Conservation (phyloP, 805 yeast species). For the Monosporozyma aerobia region DNA sequence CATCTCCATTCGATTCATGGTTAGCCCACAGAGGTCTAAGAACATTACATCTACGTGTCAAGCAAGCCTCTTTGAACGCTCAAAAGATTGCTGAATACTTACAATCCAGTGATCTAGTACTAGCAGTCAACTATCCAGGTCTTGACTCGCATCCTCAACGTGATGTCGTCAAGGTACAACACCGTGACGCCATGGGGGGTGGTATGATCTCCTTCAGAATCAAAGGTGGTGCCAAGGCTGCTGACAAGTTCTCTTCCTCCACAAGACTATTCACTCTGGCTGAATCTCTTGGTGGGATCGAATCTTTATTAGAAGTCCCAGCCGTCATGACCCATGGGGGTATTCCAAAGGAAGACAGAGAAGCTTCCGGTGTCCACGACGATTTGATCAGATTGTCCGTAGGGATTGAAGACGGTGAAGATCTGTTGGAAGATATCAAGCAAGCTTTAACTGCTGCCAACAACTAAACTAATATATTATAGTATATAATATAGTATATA, state of each 20-base stretch:
- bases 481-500: no score
- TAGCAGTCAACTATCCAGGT: conserved; percentile 78
- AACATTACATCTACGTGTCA: conserved; percentile 73
- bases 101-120: conserved; percentile 39
- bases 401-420: conserved; percentile 80
- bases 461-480: no score
- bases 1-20: conserved; percentile 88
- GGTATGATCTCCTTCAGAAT: conserved; percentile 87
- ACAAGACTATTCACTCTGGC: conserved; percentile 78
- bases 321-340: conserved; percentile 92
- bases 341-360: conserved; percentile 70
- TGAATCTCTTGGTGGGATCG: conserved; percentile 86
- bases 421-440: conserved; percentile 59
- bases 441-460: conserved; percentile 49
- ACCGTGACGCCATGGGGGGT: conserved; percentile 79
- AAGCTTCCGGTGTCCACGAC: conserved; percentile 70
- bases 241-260: conserved; percentile 60
- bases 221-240: conserved; percentile 71
- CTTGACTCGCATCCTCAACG: conserved; percentile 55
- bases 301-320: conserved; percentile 78
- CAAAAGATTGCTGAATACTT: conserved; percentile 60
- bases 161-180: conserved; percentile 61
- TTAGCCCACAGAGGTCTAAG: conserved; percentile 86
- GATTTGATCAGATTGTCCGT: conserved; percentile 76
- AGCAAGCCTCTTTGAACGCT: conserved; percentile 60